Evolutionary conservation across 495 filamentous ascomycete genomes (phyloP).

Genomic region (Xylaria acuta): DNA sequence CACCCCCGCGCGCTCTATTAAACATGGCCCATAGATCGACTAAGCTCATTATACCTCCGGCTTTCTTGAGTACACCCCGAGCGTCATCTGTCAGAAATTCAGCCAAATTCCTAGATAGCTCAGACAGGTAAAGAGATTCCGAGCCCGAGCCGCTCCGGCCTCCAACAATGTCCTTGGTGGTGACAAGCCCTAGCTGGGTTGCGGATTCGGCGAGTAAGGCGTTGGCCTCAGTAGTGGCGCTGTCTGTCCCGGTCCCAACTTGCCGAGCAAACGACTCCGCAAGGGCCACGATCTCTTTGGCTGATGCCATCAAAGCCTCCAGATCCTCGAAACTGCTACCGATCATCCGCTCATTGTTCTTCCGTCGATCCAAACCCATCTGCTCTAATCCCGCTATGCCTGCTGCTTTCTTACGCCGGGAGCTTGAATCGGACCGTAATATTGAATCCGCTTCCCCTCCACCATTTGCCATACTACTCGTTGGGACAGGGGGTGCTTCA

Average conservation of each 20-base stretch:
- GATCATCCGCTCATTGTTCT: constrained; percentile 91
- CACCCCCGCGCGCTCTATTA: constrained; percentile 92
- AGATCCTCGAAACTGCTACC: constrained; percentile 96
- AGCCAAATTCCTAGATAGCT: constrained; percentile 86
- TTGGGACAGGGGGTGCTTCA: constrained; percentile 87
- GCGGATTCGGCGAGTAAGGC: constrained; percentile 82
- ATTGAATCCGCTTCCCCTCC: constrained; percentile 61
- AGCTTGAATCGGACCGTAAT: constrained; percentile 40
- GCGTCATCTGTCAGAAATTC: constrained; percentile 94
- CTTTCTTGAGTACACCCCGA: constrained; percentile 76
- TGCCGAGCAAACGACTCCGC: constrained; percentile 85
- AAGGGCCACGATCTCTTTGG: constrained; percentile 92
- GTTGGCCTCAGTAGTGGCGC: constrained; percentile 67
- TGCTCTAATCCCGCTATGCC: constrained; percentile 94
- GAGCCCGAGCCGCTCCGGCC: constrained; percentile 46
- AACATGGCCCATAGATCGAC: constrained; percentile 98
- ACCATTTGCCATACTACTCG: constrained; percentile 52
- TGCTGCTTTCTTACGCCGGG: constrained; percentile 64
- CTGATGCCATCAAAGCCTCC: constrained; percentile 94
- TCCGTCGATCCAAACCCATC: constrained; percentile 78
- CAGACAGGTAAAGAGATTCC: constrained; percentile 68
- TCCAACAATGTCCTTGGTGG: constrained; percentile 87
- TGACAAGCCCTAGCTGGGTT: constrained; percentile 83
- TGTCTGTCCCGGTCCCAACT: constrained; percentile 60
- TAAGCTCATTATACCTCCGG: constrained; percentile 92